Conservation (phyloP, 1,139 yeast genomes). For the Hansenula anomala region DNA sequence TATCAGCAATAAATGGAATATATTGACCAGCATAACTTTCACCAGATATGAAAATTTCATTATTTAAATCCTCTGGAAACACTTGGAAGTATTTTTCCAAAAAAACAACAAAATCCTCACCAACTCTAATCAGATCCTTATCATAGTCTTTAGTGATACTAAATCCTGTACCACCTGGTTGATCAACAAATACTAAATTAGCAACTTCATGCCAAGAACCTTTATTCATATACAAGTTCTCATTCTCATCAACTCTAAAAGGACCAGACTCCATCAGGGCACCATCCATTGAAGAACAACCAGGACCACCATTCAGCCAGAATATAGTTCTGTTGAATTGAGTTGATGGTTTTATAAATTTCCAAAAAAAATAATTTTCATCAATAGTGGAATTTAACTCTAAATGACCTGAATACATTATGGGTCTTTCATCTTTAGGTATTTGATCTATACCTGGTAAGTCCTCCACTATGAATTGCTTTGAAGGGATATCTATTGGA, state of each 20-base stretch:
- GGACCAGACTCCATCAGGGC: slow-evolving; percentile 94
- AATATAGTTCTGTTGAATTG: slow-evolving; percentile 38
- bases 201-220: slow-evolving; percentile 87
- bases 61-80: slow-evolving; percentile 67
- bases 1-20: slow-evolving; percentile 79
- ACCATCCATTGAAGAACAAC: slow-evolving; percentile 98
- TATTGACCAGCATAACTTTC: slow-evolving; percentile 98
- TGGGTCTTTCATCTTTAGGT: slow-evolving; percentile 14
- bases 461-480: slow-evolving; percentile 10
- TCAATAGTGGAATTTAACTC: slow-evolving; percentile 19
- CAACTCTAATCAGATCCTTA: slow-evolving; percentile 53
- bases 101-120: slow-evolving; percentile 59
- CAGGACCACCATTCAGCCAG: slow-evolving; percentile 98
- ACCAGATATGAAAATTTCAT: slow-evolving; percentile 80
- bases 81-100: slow-evolving; percentile 59
- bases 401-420: slow-evolving; percentile 71
- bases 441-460: slow-evolving; percentile 17
- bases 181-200: slow-evolving; percentile 83
- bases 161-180: slow-evolving; percentile 94
- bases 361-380: slow-evolving; percentile 76
- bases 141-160: slow-evolving; percentile 56
- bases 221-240: slow-evolving; percentile 43
- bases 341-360: slow-evolving; percentile 35
- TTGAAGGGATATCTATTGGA: slow-evolving; percentile 1
- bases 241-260: slow-evolving; percentile 49